Evolutionary conservation across 768 basidiomycete species (phyloP).

Genomic region (Lentinula sp.): DNA sequence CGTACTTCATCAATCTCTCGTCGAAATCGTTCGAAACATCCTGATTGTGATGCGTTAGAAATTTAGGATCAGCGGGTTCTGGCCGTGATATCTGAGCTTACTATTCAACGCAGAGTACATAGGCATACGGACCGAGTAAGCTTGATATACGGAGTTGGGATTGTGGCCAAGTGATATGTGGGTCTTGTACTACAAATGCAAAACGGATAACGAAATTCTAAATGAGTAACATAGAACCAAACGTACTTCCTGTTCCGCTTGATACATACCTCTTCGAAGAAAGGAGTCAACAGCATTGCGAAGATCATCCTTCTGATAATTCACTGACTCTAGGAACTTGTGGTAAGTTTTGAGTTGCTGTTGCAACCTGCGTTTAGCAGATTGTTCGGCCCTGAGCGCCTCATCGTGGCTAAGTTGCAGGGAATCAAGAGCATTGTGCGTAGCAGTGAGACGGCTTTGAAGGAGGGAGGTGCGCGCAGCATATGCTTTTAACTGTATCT

Average conservation of each 20-base stretch:
- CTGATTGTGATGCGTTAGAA: constrained; percentile 4
- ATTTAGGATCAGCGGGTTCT: constrained; percentile 11
- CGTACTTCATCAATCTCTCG: constrained; percentile 31
- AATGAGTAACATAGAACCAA: neutral
- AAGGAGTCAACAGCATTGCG: constrained; percentile 46
- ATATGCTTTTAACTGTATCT: constrained; percentile 27
- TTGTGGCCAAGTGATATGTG: constrained; percentile 40
- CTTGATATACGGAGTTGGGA: constrained; percentile 33
- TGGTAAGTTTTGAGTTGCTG: constrained; percentile 30
- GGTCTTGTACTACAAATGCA: constrained; percentile 29
- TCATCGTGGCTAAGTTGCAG: constrained; percentile 29
- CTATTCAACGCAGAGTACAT: neutral
- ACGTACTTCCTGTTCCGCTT: neutral
- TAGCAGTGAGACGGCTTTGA: constrained; percentile 40
- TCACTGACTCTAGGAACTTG: constrained; percentile 23
- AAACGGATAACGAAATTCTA: neutral
- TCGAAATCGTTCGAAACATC: constrained; percentile 7
- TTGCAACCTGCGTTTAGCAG: constrained; percentile 27
- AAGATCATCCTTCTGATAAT: constrained; percentile 47
- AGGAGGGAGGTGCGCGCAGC: constrained; percentile 33
- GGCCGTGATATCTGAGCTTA: constrained; percentile 4
- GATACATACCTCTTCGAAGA: constrained; percentile 52
- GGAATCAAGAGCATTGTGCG: constrained; percentile 44
- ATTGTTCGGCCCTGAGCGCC: constrained; percentile 30
- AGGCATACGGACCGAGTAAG: constrained; percentile 33